Evolutionary conservation across 192 early-diverging fungal species (phyloP).

Genomic region (Coemansia sp.): DNA sequence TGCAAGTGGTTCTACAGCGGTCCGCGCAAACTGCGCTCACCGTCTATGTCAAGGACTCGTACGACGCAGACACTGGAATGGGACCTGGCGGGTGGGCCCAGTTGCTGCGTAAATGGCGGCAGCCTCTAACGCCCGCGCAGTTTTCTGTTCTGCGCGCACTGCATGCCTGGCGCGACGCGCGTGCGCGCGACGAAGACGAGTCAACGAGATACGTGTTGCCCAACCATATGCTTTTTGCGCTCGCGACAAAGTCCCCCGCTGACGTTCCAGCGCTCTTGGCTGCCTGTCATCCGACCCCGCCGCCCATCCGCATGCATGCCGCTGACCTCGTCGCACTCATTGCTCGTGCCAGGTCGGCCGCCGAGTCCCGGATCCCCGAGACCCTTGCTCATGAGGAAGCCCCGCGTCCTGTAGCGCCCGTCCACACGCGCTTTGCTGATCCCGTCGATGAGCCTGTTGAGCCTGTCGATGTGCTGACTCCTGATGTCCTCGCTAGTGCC

Average conservation of each 20-base stretch:
- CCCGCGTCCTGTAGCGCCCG: not conserved
- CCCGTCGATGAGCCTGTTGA: not conserved
- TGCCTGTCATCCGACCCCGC: slow-evolving; percentile 79
- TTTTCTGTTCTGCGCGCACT: slow-evolving; percentile 83
- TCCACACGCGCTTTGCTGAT: slow-evolving; percentile 48
- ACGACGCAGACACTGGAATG: slow-evolving; percentile 77
- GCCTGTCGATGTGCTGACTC: slow-evolving; percentile 22
- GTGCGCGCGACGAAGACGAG: slow-evolving; percentile 93
- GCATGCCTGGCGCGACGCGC: slow-evolving; percentile 91
- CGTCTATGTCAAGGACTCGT: slow-evolving; percentile 78
- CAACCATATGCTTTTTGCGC: slow-evolving; percentile 80
- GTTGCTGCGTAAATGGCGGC: slow-evolving; percentile 65
- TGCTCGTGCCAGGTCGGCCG: not conserved
- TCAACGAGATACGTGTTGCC: slow-evolving; percentile 85
- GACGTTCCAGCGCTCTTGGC: slow-evolving; percentile 67
- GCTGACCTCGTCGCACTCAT: slow-evolving; percentile 71
- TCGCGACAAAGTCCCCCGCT: slow-evolving; percentile 74
- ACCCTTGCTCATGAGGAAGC: not conserved
- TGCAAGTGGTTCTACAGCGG: slow-evolving; percentile 56
- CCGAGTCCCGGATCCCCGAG: slow-evolving; percentile 18
- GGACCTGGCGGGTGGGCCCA: slow-evolving; percentile 80
- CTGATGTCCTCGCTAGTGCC: slow-evolving; percentile 11
- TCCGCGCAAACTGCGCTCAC: slow-evolving; percentile 71
- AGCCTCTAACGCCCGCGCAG: slow-evolving; percentile 61
- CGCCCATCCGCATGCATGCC: slow-evolving; percentile 82